Conservation (phyloP, 345 rosid species). For the Lenwebbia sp. region DNA sequence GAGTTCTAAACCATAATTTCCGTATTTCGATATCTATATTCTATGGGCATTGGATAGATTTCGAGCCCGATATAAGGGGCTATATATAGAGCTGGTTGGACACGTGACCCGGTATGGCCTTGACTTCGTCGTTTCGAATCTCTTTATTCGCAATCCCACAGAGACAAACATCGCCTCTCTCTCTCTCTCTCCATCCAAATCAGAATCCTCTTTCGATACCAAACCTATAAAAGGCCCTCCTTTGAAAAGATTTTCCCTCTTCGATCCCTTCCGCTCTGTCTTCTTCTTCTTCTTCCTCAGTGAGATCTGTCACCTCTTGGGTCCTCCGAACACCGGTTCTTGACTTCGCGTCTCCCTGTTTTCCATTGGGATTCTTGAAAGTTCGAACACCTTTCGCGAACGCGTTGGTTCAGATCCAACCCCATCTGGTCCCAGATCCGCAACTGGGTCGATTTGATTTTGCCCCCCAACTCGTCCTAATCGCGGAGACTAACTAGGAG, state of each 20-base stretch:
- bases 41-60: too few relatives aligned
- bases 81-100: background rate
- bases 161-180: background rate
- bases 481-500: background rate
- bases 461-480: background rate
- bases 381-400: background rate
- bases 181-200: background rate
- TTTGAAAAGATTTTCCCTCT: background rate
- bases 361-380: background rate
- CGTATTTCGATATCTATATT: too few relatives aligned
- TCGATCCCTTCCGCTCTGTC: background rate
- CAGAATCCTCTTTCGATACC: background rate
- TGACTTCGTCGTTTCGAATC: background rate
- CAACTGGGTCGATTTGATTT: background rate
- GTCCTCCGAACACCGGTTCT: background rate
- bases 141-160: background rate
- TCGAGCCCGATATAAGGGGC: background rate
- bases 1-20: too few relatives aligned
- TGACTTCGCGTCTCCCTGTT: background rate
- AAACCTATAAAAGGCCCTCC: background rate
- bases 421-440: background rate
- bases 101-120: background rate
- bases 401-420: background rate
- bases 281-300: background rate
- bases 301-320: background rate